These are phyloP conservation scores for Haematococcus lacustris DNA, from an alignment of 139 green algal genomes.

Conservation along the genomic window DNA sequence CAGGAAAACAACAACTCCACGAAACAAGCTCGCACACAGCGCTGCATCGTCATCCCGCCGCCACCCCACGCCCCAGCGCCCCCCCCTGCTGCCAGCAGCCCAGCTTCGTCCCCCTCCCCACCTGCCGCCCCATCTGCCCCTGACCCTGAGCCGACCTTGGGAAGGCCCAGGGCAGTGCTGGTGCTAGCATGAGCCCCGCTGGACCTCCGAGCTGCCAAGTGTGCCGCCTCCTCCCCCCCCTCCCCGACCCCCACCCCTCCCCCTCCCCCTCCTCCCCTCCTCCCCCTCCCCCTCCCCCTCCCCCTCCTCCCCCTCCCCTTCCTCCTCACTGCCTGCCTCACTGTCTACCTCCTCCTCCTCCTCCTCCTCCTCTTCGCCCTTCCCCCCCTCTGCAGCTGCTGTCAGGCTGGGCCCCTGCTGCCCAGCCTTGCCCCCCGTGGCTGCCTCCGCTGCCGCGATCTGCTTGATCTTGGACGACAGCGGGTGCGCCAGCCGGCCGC, in stretches of 20 bases:
- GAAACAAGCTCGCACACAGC: conserved; percentile 77
- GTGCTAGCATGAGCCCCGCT: conserved; percentile 2
- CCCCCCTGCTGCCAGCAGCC: conserved; percentile 41
- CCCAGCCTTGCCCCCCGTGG: too few species aligned
- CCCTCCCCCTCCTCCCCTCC: conserved; percentile 24
- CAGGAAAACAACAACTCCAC: conserved; percentile 86
- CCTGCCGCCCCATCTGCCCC: not conserved
- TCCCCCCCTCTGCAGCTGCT: conserved; percentile 9
- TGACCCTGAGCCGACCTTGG: too few species aligned
- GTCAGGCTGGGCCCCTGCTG: too few species aligned
- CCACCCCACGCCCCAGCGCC: conserved; percentile 38
- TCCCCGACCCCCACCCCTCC: conserved; percentile 10
- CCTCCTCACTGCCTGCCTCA: conserved; percentile 5
- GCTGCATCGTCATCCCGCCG: conserved; percentile 57
- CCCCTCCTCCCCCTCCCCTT: conserved; percentile 10
- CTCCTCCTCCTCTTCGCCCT: conserved; percentile 13
- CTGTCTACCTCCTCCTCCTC: conserved; percentile 13
- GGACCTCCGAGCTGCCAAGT: conserved; percentile 6
- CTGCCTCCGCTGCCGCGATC: conserved; percentile 24
- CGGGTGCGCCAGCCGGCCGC: too few species aligned
- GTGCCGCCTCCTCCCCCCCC: not conserved
- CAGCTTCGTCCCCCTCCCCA: conserved; percentile 6
- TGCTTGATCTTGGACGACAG: conserved; percentile 26
- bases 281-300: conserved; percentile 11
- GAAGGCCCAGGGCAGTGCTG: too few species aligned